These are phyloP conservation scores for Scutellaria barbata DNA, from an alignment of 257 asterid genomes.

Conservation along the genomic window DNA sequence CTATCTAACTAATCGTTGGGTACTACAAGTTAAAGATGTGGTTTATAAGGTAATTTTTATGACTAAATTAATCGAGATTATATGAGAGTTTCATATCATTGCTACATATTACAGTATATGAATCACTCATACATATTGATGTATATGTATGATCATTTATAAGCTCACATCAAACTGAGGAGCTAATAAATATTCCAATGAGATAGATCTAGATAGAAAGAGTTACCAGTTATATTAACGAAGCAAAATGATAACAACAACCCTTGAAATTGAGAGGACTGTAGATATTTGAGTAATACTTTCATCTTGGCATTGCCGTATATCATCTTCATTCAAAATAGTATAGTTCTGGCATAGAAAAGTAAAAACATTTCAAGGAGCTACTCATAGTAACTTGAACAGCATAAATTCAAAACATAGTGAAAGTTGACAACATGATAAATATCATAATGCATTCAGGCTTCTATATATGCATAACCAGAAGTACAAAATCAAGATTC, in stretches of 20 bases:
- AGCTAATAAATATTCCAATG: slow-evolving; percentile 14
- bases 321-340: slow-evolving; percentile 80
- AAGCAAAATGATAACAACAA: slow-evolving; percentile 83
- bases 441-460: slow-evolving; percentile 10
- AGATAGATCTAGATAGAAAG: slow-evolving; percentile 32
- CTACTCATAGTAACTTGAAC: slow-evolving; percentile 23
- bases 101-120: not conserved
- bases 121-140: slow-evolving; percentile 3
- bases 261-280: slow-evolving; percentile 86
- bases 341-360: slow-evolving; percentile 60
- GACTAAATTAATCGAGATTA: not conserved
- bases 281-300: slow-evolving; percentile 66
- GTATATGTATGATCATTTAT: slow-evolving; percentile 17
- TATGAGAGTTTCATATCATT: not conserved
- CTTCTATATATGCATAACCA: slow-evolving; percentile 7
- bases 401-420: slow-evolving; percentile 9
- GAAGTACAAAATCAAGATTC: slow-evolving; percentile 23
- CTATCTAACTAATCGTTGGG: not conserved
- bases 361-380: slow-evolving; percentile 23
- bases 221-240: slow-evolving; percentile 89
- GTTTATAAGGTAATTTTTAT: not conserved
- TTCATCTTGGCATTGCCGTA: slow-evolving; percentile 81
- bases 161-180: not conserved
- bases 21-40: slow-evolving; percentile 21
- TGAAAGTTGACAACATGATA: slow-evolving; percentile 10